Conservation (phyloP, 345 rosid genomes). For the Euphorbia peplus region DNA sequence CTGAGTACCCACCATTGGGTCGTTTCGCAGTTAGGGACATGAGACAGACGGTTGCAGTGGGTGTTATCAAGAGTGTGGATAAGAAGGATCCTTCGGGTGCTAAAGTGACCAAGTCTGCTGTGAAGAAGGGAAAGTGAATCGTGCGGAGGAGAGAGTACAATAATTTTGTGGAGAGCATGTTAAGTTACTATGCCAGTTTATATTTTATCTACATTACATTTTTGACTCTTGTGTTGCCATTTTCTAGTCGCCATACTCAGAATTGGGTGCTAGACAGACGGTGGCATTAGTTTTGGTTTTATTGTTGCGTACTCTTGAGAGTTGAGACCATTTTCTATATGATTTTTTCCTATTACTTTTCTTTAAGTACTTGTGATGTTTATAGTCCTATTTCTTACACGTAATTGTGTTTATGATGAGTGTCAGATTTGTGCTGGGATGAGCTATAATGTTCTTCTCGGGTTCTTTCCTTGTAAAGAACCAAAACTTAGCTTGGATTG, state of each 20-base stretch:
- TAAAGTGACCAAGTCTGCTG: constrained; percentile 25
- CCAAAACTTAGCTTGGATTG: too few relatives aligned
- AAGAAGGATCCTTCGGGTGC: constrained; percentile 25
- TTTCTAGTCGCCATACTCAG: constrained; percentile 12
- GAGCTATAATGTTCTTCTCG: too few relatives aligned
- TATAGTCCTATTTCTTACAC: too few relatives aligned
- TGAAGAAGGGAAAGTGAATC: constrained; percentile 23
- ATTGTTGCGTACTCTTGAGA: neutral
- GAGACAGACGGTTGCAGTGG: constrained; percentile 27
- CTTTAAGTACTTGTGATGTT: neutral
- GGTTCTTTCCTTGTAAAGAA: too few relatives aligned
- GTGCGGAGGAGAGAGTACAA: neutral
- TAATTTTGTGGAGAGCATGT: neutral
- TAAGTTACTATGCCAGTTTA: neutral
- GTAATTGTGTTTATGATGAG: too few relatives aligned
- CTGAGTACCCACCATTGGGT: constrained; percentile 20
- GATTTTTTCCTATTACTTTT: neutral
- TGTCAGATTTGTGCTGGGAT: too few relatives aligned
- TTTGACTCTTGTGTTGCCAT: neutral
- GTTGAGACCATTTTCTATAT: neutral
- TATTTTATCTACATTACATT: neutral
- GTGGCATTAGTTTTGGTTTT: constrained; percentile 7
- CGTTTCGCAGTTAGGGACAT: constrained; percentile 27
- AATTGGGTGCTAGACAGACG: constrained; percentile 22
- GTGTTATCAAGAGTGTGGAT: constrained; percentile 24